Evolutionary conservation across 2,329 filamentous ascomycete genomes (phyloP).

Genomic region (Dothistroma pini): DNA sequence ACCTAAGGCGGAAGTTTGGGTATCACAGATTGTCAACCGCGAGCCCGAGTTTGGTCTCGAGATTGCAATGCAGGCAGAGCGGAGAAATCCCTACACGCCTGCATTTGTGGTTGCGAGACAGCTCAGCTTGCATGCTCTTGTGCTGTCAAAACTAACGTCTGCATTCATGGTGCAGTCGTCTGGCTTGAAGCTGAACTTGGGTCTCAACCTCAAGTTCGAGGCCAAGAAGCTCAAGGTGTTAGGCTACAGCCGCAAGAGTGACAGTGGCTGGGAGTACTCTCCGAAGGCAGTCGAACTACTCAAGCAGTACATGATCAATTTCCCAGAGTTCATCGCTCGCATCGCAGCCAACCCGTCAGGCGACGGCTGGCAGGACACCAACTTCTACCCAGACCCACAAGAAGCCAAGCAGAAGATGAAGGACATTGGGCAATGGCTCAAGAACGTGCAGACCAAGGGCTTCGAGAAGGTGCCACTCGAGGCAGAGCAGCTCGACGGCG

Average conservation of each 20-base stretch:
- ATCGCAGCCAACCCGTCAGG: slow-evolving; percentile 82
- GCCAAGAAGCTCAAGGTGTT: slow-evolving; percentile 92
- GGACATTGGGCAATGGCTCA: slow-evolving; percentile 91
- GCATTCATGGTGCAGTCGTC: slow-evolving; percentile 83
- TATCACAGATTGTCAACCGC: slow-evolving; percentile 67
- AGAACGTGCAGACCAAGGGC: slow-evolving; percentile 82
- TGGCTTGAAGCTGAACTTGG: slow-evolving; percentile 80
- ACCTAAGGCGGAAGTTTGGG: slow-evolving; percentile 72
- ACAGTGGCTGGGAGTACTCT: slow-evolving; percentile 94
- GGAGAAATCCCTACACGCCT: slow-evolving; percentile 71
- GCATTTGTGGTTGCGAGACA: slow-evolving; percentile 85
- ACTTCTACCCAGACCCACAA: slow-evolving; percentile 73
- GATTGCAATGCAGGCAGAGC: slow-evolving; percentile 68
- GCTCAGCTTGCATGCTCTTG: slow-evolving; percentile 76
- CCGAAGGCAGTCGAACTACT: slow-evolving; percentile 76
- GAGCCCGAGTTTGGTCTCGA: slow-evolving; percentile 78
- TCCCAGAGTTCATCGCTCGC: slow-evolving; percentile 91
- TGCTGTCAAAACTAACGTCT: slow-evolving; percentile 92
- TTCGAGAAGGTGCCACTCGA: slow-evolving; percentile 96
- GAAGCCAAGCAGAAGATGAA: slow-evolving; percentile 77
- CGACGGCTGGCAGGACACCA: slow-evolving; percentile 77
- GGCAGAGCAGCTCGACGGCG: slow-evolving; percentile 91
- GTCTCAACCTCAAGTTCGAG: slow-evolving; percentile 95
- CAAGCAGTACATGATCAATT: slow-evolving; percentile 83
- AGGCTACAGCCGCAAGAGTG: slow-evolving; percentile 84